Evolutionary conservation across 192 early-diverging fungal species (phyloP).

Genomic region (Coemansia sp.): DNA sequence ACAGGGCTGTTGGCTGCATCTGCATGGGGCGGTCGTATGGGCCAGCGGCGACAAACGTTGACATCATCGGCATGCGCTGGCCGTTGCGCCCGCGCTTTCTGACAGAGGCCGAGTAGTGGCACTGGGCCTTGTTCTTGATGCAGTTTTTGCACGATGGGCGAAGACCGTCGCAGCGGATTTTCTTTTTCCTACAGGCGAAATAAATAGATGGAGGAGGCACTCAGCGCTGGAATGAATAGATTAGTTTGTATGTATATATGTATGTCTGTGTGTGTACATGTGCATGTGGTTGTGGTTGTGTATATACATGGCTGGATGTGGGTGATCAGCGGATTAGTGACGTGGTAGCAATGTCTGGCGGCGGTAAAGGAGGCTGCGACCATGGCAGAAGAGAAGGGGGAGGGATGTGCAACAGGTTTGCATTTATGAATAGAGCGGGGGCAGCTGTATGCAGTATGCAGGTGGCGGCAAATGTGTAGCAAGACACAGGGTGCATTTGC

Average conservation of each 20-base stretch:
- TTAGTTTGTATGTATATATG: background rate
- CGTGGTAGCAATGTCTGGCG: too few relatives aligned
- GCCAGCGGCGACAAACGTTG: conserved; percentile 8
- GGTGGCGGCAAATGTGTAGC: background rate
- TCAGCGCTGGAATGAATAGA: too few relatives aligned
- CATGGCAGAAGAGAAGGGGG: background rate
- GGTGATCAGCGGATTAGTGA: too few relatives aligned
- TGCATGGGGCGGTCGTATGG: conserved; percentile 34
- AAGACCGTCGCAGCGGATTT: conserved; percentile 50
- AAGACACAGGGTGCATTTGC: background rate
- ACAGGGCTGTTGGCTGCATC: conserved; percentile 8
- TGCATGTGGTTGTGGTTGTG: too few relatives aligned
- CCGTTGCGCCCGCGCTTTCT: conserved; percentile 46
- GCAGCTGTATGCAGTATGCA: background rate
- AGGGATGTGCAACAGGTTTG: background rate
- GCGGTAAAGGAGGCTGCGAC: too few relatives aligned
- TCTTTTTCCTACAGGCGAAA: conserved; percentile 53
- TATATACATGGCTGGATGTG: too few relatives aligned
- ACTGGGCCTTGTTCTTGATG: conserved; percentile 29
- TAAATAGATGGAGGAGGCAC: too few relatives aligned
- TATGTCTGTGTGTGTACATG: conserved; percentile 2
- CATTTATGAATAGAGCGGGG: background rate
- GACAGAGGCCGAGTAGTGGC: conserved; percentile 38
- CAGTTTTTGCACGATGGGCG: conserved; percentile 54
- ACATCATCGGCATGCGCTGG: conserved; percentile 21